Evolutionary conservation across 106 monocot species (phyloP), one percentile per base, ranked within the genome.

Genomic region (Dioscorea zingiberensis): DNA sequence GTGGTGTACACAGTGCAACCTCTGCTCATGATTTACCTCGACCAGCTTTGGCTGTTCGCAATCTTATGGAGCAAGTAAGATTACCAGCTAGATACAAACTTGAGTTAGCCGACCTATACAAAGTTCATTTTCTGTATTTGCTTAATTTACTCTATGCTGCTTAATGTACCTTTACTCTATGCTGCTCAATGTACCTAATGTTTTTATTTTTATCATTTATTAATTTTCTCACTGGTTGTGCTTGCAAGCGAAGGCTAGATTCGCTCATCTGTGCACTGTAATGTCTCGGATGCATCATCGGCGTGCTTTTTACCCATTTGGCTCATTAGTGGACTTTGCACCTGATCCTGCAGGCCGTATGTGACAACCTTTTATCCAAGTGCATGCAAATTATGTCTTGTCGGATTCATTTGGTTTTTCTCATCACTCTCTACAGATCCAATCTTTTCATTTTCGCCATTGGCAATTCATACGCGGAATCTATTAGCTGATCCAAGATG

Each of bases 271-370:
- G 47, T 97, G 87, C 75, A 92, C 95, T 69, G 63, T 88, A 48
- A 97, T 97, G 95, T 91, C 91, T 24, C 64, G 74, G 69, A 97
- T 92, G 92, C 91, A 97, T 81, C 95, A 97, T 66, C 82, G 81
- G 16, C 83, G 95, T 45, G 83, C 74, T 46, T 91, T 91, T 17
- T 97, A 91, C 63, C 95, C 95, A 53, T 97, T 97, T 86, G 95
- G 95, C 51, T 97, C 91, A 14, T 69, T 97, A 48, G 95, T 97
- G 75, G 95, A 97, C 68, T 97, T 97, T 76, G 91, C 91, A 64
- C 58, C 95, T 60, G 95, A 97, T 80, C 60, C 78, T 28, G 75
- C 78, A 48, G 95, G 95, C 54, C 91, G 95, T 97, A 81, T 81
- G 91, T 77, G 10, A 3, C 12, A 21, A 56, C 23, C 19, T 67